Evolutionary conservation across 306 rosid species (phyloP).

Genomic region (Rubus parviflorus): DNA sequence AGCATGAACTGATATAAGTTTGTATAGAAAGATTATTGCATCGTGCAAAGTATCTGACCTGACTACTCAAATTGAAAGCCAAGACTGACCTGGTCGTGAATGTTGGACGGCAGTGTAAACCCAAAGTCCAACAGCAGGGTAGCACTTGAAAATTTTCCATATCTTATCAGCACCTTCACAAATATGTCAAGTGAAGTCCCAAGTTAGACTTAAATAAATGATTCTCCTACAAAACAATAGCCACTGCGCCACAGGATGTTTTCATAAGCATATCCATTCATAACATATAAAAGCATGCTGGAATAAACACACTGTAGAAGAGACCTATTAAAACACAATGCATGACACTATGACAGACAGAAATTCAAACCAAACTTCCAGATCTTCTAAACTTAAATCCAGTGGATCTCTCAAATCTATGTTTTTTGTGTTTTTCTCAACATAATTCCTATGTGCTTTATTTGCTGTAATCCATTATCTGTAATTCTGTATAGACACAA

Average conservation of each 20-base stretch:
- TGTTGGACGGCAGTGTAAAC: slow-evolving; percentile 70
- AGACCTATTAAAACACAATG: background rate
- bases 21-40: background rate
- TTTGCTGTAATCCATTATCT: background rate
- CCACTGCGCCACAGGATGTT: background rate
- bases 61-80: slow-evolving; percentile 19
- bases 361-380: background rate
- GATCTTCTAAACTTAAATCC: background rate
- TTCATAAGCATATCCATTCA: background rate
- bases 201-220: background rate
- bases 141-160: slow-evolving; percentile 80
- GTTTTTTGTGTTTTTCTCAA: background rate
- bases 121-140: slow-evolving; percentile 82
- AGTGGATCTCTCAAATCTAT: background rate
- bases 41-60: background rate
- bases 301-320: background rate
- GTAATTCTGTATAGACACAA: background rate
- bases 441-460: background rate
- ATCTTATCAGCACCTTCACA: slow-evolving; percentile 70
- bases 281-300: background rate
- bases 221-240: background rate
- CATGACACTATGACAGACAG: background rate
- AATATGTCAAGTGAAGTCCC: slow-evolving; percentile 9
- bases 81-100: slow-evolving; percentile 64
- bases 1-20: background rate